These are phyloP conservation scores for Ophiostoma piceae DNA, from an alignment of 2,329 filamentous ascomycete genomes.

Conservation along the genomic window DNA sequence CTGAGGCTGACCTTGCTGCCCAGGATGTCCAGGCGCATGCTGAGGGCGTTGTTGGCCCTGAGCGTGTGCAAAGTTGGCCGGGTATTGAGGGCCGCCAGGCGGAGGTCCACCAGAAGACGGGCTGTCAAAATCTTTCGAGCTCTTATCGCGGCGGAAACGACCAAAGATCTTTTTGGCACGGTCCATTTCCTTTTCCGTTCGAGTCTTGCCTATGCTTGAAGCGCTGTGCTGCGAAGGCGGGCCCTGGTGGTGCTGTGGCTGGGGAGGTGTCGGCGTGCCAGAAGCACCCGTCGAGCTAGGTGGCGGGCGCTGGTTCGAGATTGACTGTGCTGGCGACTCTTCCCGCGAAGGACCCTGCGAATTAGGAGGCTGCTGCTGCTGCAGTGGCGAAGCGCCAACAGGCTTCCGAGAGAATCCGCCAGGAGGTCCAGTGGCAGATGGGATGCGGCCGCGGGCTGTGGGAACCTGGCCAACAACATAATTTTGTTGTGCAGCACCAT, in stretches of 20 bases:
- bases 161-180: conserved; percentile 29
- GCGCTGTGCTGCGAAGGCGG: conserved; percentile 13
- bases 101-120: conserved; percentile 26
- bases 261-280: conserved; percentile 18
- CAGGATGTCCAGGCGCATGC: neutral
- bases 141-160: conserved; percentile 21
- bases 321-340: neutral
- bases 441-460: conserved; percentile 22
- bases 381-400: conserved; percentile 14
- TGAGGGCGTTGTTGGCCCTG: neutral
- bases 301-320: neutral
- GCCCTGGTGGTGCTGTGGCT: conserved; percentile 20
- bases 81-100: conserved; percentile 30
- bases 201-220: neutral
- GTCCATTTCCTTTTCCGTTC: conserved; percentile 28
- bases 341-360: conserved; percentile 16
- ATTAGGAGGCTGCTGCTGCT: conserved; percentile 15
- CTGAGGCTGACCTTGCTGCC: neutral
- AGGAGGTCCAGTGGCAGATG: neutral
- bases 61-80: neutral
- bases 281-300: neutral
- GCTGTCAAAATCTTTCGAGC: conserved; percentile 24
- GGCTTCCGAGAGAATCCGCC: conserved; percentile 22
- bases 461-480: conserved; percentile 16
- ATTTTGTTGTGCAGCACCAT: neutral